Evolutionary conservation across 257 asterid species (phyloP), one percentile per base, ranked within the genome.

Genomic region (Rehmannia glutinosa): DNA sequence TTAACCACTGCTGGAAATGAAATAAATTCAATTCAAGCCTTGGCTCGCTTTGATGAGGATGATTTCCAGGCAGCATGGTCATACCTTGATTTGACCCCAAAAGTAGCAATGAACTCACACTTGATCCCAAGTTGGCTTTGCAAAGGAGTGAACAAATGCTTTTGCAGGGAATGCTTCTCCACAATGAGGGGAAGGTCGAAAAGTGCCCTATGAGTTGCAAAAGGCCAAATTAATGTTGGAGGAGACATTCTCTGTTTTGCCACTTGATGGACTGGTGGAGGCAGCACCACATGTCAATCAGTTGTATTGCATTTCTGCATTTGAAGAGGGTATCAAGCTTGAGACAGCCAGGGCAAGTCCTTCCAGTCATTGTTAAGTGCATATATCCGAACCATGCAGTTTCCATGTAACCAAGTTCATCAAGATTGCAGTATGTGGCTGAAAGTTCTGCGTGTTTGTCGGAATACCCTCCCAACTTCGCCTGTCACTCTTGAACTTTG

Each of bases 101-200:
- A 86, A 93, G 95, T 78, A 84, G 95, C 91, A 82, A 73, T 57
- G 90, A 90, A 67, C 91, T 82, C 77, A 93, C 96, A 19, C 87
- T 88, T 75, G 99, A 93, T 82, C 99, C 97, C 61, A 93, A 82
- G 83, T 69, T 86, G 83, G 91, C 97, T 78, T 80, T 93, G 83
- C 96, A 85, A 76, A 90, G 99, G 83, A 93, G 99, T 50, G 99
- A 93, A 70, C 99, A 93, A 70, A 88, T 93, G 92, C 91, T 93
- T 80, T 82, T 93, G 92, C 97, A 93, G 82, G 99, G 96, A 42
- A 86, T 93, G 97, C 96, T 93, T 81, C 86, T 82, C 76, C 87
- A 81, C 35, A 66, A 50, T 30, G 97, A 88, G 84, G 91, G 95
- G 75, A 88, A 83, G 78, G 71, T 73, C 73, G 99, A 94, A 52